Evolutionary conservation across 345 rosid species (phyloP).

Genomic region (Abelmoschus esculentus): DNA sequence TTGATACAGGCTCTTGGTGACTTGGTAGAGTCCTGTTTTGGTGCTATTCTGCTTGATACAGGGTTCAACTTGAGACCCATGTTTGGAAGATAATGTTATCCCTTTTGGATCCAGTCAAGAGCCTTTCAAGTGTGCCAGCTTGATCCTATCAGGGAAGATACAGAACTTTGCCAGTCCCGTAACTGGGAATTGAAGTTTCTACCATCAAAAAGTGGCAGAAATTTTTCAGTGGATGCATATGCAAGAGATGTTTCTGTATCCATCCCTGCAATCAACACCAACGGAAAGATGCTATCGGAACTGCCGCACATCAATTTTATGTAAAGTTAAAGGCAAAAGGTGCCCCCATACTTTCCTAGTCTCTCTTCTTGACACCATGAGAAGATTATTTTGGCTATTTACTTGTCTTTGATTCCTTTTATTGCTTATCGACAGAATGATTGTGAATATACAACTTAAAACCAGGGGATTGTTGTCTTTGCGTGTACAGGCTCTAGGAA

Average conservation of each 20-base stretch:
- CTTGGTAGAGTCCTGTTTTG: conserved; percentile 75
- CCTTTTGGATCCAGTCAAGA: conserved; percentile 49
- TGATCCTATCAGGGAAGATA: conserved; percentile 57
- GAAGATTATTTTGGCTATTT: conserved; percentile 11
- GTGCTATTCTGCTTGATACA: conserved; percentile 75
- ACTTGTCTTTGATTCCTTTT: neutral
- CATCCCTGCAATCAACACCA: conserved; percentile 43
- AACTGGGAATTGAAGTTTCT: conserved; percentile 36
- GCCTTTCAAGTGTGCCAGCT: conserved; percentile 56
- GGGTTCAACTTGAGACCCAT: conserved; percentile 60
- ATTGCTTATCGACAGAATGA: neutral
- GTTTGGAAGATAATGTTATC: conserved; percentile 74
- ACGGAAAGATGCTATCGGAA: conserved; percentile 48
- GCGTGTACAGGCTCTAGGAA: conserved; percentile 49
- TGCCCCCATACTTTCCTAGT: neutral
- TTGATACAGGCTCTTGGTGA: conserved; percentile 78
- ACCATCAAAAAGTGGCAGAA: conserved; percentile 30
- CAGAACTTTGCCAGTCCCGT: conserved; percentile 62
- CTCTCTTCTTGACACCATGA: neutral
- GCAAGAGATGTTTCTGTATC: conserved; percentile 25
- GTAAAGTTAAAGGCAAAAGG: conserved; percentile 53
- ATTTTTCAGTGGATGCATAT: conserved; percentile 34
- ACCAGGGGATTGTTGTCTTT: neutral
- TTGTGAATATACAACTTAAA: neutral
- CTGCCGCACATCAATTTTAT: conserved; percentile 44